Evolutionary conservation across 2,329 filamentous ascomycete genomes (phyloP), one percentile per base, ranked within the genome.

Genomic region (Rosellinia necatrix): DNA sequence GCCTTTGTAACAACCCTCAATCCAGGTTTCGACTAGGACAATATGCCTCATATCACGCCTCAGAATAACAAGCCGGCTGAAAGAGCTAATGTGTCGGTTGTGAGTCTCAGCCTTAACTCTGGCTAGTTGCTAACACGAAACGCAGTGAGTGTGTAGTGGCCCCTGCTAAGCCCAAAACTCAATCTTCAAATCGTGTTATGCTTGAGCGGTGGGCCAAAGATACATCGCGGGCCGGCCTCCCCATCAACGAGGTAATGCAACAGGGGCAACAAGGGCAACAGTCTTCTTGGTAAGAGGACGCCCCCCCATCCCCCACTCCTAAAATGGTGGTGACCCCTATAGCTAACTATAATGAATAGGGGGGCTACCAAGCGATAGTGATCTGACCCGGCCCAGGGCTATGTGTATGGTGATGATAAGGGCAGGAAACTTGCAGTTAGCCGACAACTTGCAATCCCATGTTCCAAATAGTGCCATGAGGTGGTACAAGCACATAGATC

Each of bases 221-320:
- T 50, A 67, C 60, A n/a, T 53, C 59, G 35, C 63, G 65, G 8
- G 55, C 60, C 22, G 54, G 53, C 25, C 63, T 70, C 29, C 63
- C 68, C 22, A 56, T 68, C 32, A 64, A 51, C 41, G 68, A 70
- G 48, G 61, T 67, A 32, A 65, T 64, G 48, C 66, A 66, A 41
- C 65, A 67, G 44, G 49, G 52, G n/a, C n/a, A n/a, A n/a, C n/a
- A n/a, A n/a, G n/a, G n/a, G n/a, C n/a, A n/a, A n/a, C n/a, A n/a
- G n/a, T 53, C 51, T 29, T 53, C 41, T 47, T 49, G 43, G 64
- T 69, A 63, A 58, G 60, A 10, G 35, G 27, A 10, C 17, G n/a
- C n/a, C n/a, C n/a, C n/a, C n/a, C n/a, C n/a, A n/a, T n/a, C 29
- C 13, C 29, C 24, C 29, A 30, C 10, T 29, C 30, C 46, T 35